A percentile compares a stretch with the other conserved stretches of the same genome.
phyloP scores from a whole-genome alignment of 345 rosid genomes.

The Orychophragmus violaceus region DNA sequence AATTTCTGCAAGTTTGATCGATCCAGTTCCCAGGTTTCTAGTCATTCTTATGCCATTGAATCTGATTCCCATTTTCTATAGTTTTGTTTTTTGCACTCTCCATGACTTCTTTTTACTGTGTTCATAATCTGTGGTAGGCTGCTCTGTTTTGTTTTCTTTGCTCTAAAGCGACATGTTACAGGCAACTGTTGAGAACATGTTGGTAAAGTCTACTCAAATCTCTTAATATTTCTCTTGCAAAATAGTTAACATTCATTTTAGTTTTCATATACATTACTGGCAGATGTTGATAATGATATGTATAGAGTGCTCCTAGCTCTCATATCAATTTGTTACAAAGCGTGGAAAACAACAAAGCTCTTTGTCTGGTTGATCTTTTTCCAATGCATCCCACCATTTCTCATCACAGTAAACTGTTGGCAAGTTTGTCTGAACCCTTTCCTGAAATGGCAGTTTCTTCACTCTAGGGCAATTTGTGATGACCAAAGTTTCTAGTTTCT shows the following conservation, averaged over 20 bases:
- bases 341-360: conserved; percentile 20
- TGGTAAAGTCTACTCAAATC: background rate
- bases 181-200: background rate
- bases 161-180: background rate
- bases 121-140: background rate
- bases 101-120: background rate
- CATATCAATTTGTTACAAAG: conserved; percentile 34
- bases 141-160: background rate
- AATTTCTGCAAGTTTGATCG: conserved; percentile 1
- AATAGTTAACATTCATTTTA: background rate
- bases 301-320: background rate
- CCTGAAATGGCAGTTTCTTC: conserved; percentile 34
- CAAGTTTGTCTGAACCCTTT: background rate
- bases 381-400: conserved; percentile 47
- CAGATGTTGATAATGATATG: background rate
- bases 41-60: background rate
- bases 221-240: background rate
- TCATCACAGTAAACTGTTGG: conserved; percentile 35
- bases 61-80: background rate
- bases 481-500: conserved; percentile 36
- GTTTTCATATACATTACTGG: conserved; percentile 1
- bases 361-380: conserved; percentile 25
- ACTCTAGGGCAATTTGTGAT: conserved; percentile 39
- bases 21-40: background rate
- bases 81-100: conserved; percentile 3